Evolutionary conservation across 441 rosid genomes (phyloP).

Genomic region (Eutrema salsugineum): DNA sequence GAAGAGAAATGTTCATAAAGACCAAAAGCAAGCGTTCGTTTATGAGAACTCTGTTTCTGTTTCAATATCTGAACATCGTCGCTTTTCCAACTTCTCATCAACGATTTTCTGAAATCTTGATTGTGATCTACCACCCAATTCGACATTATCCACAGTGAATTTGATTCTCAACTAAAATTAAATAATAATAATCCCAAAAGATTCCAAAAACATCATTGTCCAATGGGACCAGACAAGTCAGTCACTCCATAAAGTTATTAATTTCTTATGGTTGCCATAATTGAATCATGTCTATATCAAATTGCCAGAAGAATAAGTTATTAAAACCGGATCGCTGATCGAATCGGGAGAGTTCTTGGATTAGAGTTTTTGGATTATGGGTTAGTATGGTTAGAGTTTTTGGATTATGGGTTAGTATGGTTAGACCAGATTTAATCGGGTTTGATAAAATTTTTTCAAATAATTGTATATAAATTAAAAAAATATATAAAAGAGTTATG

Average conservation of each 20-base stretch:
- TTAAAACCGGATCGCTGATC: too few species aligned
- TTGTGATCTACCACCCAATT: conserved; percentile 4
- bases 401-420: too few species aligned
- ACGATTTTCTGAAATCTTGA: not conserved
- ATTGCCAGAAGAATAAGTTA: too few species aligned
- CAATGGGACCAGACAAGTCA: conserved; percentile 19
- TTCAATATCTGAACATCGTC: not conserved
- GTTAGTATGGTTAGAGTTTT: too few species aligned
- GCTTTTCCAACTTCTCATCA: not conserved
- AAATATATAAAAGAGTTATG: too few species aligned
- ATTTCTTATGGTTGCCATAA: not conserved
- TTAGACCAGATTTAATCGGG: too few species aligned
- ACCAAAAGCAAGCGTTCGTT: conserved; percentile 5
- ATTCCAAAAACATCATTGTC: conserved; percentile 17
- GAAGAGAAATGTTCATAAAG: not conserved
- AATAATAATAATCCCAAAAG: not conserved
- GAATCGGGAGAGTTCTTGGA: too few species aligned
- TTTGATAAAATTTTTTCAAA: too few species aligned
- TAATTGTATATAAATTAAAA: too few species aligned
- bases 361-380: too few species aligned
- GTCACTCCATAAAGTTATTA: not conserved
- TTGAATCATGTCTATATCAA: not conserved
- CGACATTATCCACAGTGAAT: conserved; percentile 8
- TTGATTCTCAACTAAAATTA: not conserved
- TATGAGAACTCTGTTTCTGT: conserved; percentile 8